Evolutionary conservation across 345 rosid species (phyloP).

Genomic region (Euphorbia lathyris): DNA sequence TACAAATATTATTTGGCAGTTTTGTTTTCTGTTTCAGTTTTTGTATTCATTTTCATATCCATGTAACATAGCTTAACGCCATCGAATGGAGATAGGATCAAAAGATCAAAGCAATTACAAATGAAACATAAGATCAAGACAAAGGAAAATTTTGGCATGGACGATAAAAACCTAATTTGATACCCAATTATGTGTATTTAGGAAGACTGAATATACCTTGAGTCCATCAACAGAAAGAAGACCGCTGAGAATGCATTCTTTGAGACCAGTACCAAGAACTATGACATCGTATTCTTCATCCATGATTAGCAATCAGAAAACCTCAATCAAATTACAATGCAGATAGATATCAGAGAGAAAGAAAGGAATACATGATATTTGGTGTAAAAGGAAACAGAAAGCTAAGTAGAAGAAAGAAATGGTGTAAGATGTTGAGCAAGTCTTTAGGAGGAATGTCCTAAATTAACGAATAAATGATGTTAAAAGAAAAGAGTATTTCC

Average conservation of each 20-base stretch:
- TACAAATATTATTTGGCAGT: no score
- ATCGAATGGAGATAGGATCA: not conserved
- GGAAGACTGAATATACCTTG: slow-evolving; percentile 43
- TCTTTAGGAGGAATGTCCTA: slow-evolving; percentile 37
- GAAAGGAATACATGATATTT: not conserved
- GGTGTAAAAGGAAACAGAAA: not conserved
- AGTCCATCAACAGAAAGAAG: slow-evolving; percentile 92
- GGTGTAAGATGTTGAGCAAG: slow-evolving; percentile 24
- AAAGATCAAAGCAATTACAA: not conserved
- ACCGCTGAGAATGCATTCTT: slow-evolving; percentile 95
- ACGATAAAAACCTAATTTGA: not conserved
- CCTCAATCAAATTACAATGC: not conserved
- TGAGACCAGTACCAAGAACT: slow-evolving; percentile 93
- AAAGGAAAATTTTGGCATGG: not conserved
- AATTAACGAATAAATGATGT: slow-evolving; percentile 11
- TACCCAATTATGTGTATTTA: not conserved
- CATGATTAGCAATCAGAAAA: slow-evolving; percentile 31
- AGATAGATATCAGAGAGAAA: not conserved
- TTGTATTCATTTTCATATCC: no score
- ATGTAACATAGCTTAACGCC: no score
- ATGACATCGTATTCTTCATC: slow-evolving; percentile 96
- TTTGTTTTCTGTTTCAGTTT: no score
- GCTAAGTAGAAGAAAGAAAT: not conserved
- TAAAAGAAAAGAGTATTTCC: not conserved
- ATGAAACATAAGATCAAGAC: no score